These are phyloP conservation scores for Angophora floribunda DNA, from an alignment of 345 rosid species.

Conservation along the genomic window DNA sequence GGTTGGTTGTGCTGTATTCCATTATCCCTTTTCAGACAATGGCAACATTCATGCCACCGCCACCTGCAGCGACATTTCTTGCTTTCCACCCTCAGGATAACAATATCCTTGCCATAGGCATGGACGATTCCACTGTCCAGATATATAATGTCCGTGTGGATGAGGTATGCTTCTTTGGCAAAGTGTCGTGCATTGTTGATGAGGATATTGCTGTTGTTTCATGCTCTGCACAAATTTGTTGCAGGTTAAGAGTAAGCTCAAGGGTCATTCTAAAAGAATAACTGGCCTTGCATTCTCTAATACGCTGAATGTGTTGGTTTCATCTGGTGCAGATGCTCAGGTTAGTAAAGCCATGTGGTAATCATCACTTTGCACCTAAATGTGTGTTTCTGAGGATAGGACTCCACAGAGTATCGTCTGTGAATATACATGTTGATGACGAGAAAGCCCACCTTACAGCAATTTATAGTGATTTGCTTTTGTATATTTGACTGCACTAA, in stretches of 20 bases:
- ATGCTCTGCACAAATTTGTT: not conserved
- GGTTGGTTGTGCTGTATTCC: not conserved
- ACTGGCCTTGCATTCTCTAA: slow-evolving; percentile 84
- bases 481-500: not conserved
- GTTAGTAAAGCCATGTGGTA: slow-evolving; percentile 4
- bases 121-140: slow-evolving; percentile 81
- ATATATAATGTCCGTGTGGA: slow-evolving; percentile 80
- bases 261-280: slow-evolving; percentile 73
- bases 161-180: slow-evolving; percentile 31
- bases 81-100: slow-evolving; percentile 90
- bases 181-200: not conserved
- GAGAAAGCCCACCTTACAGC: not conserved
- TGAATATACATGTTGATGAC: not conserved
- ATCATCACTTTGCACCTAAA: not conserved
- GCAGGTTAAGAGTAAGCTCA: slow-evolving; percentile 69
- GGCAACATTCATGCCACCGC: slow-evolving; percentile 77
- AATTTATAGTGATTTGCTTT: not conserved
- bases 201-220: not conserved
- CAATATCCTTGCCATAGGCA: slow-evolving; percentile 76
- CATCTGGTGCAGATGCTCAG: slow-evolving; percentile 91
- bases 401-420: not conserved
- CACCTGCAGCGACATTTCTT: slow-evolving; percentile 75
- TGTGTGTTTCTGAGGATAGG: not conserved
- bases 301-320: slow-evolving; percentile 49
- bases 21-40: slow-evolving; percentile 10